phyloP scores from a whole-genome alignment of 805 yeast species.

The Nakazawaea holstii region DNA sequence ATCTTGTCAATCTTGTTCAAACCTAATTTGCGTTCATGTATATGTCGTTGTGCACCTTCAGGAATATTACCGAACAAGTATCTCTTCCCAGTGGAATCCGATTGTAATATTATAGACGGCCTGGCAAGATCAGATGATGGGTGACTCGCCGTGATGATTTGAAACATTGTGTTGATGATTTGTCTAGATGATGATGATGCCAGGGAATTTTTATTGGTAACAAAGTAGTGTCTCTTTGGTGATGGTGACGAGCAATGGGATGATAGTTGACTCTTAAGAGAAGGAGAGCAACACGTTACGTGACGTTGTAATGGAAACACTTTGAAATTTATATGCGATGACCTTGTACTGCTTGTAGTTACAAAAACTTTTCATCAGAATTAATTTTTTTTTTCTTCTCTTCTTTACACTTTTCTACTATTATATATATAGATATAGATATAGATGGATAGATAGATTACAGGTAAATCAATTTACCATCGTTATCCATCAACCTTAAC shows the following conservation, averaged over 20 bases:
- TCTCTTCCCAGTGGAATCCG: constrained; percentile 44
- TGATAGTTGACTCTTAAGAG: no score
- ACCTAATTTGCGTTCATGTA: constrained; percentile 55
- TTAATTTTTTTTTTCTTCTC: constrained; percentile 1
- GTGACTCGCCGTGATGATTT: constrained; percentile 31
- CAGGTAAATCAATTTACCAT: constrained; percentile 17
- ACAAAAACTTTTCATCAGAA: background rate
- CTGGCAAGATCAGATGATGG: constrained; percentile 56
- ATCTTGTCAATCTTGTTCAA: constrained; percentile 56
- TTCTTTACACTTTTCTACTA: no score
- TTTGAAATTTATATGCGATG: background rate
- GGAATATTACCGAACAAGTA: constrained; percentile 75
- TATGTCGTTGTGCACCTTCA: constrained; percentile 80
- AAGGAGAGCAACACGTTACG: no score
- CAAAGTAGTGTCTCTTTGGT: no score
- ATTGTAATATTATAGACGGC: constrained; percentile 47
- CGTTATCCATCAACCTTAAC: constrained; percentile 74
- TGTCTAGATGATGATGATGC: background rate
- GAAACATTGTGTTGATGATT: constrained; percentile 2
- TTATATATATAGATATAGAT: no score
- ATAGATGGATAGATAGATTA: background rate
- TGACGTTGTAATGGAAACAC: background rate
- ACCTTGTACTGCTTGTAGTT: background rate
- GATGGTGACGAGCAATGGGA: no score
- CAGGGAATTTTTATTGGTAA: background rate